Base-by-base conservation (phyloP, 176 grass and related monocot genomes). In the Raddia guianensis region DNA sequence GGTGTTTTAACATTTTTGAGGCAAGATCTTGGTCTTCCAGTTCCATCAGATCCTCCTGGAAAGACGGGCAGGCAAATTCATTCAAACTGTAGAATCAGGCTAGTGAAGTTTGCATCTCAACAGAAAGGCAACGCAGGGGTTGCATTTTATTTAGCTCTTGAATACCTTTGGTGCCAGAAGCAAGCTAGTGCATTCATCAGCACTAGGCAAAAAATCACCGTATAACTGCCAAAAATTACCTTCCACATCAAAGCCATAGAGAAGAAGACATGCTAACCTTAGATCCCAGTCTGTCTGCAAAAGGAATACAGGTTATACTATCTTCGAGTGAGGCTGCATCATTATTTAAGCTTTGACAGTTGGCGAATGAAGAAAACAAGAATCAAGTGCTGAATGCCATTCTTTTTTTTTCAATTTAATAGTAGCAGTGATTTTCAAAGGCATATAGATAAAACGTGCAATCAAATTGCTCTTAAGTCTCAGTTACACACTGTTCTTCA, bases 181-280 rank as follows among this genome's bases (percentile, higher is more conserved):
- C 59, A 98, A 93, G 74, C 90, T 98, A 60, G 95, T 94, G 78
- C 89, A 98, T 87, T 98, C 90, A 77, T 98, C 90, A 70, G 43
- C 43, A 80, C 92, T 90, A 32, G 95, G 95, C 83, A 98, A 90
- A 82, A 98, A 98, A 73, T 98, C 95, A 72, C 83, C 86, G 83
- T 98, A 98, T 64, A 94, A 76, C 77, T 91, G 95, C 95, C 95
- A 98, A 87, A 98, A 98, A 72, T 92, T 92, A 51, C 76, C 83
- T 80, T 91, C 80, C 63, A 89, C 81, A 78, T 98, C 95, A 82
- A 98, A 80, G 75, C 87, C 87, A 72, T 94, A 92, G 40, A 98
- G 84, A 86, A 98, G 84, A 77, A 98, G 92, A 54, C 92, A 98
- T 9, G 95, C 92, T 77, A 94, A 85, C 82, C 95, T 89, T 67